Evolutionary conservation across 2,329 filamentous ascomycete genomes (phyloP).

Genomic region (Niveomyces coronatus): DNA sequence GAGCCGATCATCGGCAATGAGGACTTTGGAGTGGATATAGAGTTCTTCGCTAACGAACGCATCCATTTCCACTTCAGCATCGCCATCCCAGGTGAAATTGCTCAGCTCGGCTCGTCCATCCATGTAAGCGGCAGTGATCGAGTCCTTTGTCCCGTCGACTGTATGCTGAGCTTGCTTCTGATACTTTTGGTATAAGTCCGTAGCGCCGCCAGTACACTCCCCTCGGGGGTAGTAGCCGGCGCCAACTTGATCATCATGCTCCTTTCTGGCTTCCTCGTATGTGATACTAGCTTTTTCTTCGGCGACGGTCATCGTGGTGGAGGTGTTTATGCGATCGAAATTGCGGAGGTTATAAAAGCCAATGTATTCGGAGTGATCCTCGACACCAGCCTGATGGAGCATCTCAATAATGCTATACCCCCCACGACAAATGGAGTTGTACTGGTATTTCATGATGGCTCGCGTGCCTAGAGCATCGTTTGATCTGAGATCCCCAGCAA

Average conservation of each 20-base stretch:
- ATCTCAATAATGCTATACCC: conserved; percentile 69
- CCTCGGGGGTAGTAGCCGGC: conserved; percentile 30
- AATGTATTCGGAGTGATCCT: conserved; percentile 61
- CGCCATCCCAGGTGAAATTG: conserved; percentile 43
- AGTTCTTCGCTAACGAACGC: conserved; percentile 54
- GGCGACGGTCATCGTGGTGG: conserved; percentile 47
- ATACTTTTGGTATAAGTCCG: conserved; percentile 54
- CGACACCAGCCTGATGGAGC: conserved; percentile 56
- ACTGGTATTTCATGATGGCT: conserved; percentile 85
- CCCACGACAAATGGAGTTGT: conserved; percentile 67
- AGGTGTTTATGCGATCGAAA: conserved; percentile 73
- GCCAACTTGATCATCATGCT: conserved; percentile 50
- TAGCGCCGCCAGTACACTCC: conserved; percentile 24
- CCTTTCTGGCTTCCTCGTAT: conserved; percentile 56
- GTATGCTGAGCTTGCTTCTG: conserved; percentile 55
- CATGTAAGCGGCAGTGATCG: conserved; percentile 76
- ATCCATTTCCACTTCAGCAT: conserved; percentile 44
- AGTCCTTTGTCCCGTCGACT: conserved; percentile 55
- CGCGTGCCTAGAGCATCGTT: conserved; percentile 66
- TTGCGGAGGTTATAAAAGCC: conserved; percentile 77
- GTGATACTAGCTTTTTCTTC: conserved; percentile 54
- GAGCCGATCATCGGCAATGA: conserved; percentile 72
- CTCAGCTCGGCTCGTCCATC: conserved; percentile 61
- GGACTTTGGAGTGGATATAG: conserved; percentile 56
- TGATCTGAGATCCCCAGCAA: conserved; percentile 67